These are phyloP conservation scores for Xylaria multiplex DNA, from an alignment of 2,329 filamentous ascomycete species.

Conservation along the genomic window DNA sequence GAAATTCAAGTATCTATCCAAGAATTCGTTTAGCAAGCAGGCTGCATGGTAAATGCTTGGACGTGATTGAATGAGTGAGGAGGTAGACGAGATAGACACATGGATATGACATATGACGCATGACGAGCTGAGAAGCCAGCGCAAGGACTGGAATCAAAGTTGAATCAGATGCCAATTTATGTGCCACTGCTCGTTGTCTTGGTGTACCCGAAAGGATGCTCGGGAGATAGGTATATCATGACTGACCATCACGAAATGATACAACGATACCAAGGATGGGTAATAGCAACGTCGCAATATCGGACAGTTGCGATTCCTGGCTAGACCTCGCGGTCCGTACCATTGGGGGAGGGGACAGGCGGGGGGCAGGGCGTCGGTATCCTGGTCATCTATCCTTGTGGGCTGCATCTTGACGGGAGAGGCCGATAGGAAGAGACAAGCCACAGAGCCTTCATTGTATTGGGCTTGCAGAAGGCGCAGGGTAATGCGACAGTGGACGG, in stretches of 20 bases:
- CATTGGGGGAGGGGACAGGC: neutral
- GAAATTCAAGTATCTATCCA: neutral
- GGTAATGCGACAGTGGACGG: conserved; percentile 7
- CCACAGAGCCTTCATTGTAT: neutral
- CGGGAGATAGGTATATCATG: neutral
- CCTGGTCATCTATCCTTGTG: conserved; percentile 15
- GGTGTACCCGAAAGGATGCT: neutral
- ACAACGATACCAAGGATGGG: conserved; percentile 10
- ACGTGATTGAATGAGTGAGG: neutral
- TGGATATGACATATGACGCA: neutral
- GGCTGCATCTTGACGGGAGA: conserved; percentile 13
- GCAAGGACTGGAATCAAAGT: neutral
- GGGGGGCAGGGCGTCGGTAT: neutral
- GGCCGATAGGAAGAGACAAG: neutral
- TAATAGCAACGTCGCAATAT: conserved; percentile 27
- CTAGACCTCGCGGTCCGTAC: conserved; percentile 16
- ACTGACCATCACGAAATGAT: no score
- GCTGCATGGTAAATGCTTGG: neutral
- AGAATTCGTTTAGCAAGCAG: neutral
- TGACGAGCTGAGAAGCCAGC: neutral
- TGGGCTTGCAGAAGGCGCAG: conserved; percentile 13
- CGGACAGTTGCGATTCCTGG: conserved; percentile 8
- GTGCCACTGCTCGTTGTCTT: neutral
- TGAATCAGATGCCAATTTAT: conserved; percentile 3
- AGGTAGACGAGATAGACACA: no score